These are phyloP conservation scores for Sporothrix luriei DNA, from an alignment of 2,329 filamentous ascomycete species.

Conservation along the genomic window DNA sequence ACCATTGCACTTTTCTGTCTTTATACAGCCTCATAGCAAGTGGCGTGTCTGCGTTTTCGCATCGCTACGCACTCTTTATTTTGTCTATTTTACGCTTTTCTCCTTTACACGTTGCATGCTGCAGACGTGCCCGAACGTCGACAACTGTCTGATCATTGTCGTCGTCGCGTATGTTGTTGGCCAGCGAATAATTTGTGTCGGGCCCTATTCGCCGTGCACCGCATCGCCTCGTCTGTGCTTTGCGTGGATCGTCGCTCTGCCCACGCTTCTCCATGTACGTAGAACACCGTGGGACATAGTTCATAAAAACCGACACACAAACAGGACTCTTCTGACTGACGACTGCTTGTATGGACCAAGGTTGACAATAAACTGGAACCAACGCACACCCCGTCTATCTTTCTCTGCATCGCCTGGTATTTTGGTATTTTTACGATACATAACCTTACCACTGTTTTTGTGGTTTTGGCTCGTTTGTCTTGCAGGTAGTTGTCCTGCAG, in stretches of 20 bases:
- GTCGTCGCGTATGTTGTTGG: background rate
- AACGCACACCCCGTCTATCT: conserved; percentile 15
- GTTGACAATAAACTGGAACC: conserved; percentile 11
- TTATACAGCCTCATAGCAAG: conserved; percentile 4
- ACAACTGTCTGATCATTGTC: background rate
- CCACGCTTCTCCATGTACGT: conserved; percentile 1
- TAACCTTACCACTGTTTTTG: background rate
- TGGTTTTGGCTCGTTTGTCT: background rate
- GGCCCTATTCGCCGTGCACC: conserved; percentile 7
- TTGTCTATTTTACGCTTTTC: background rate
- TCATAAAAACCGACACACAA: background rate
- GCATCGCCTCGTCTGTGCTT: conserved; percentile 22
- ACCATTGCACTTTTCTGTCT: background rate
- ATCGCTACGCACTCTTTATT: background rate
- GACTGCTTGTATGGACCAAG: conserved; percentile 1
- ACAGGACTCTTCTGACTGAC: background rate
- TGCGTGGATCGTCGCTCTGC: conserved; percentile 21
- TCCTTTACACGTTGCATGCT: background rate
- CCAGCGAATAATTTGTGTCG: background rate
- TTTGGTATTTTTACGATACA: background rate
- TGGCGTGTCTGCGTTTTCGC: background rate
- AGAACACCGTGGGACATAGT: conserved; percentile 2
- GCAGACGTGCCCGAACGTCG: background rate
- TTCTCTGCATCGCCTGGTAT: conserved; percentile 2
- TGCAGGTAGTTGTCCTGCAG: background rate